A percentile compares a stretch with the other conserved stretches of the same genome.
phyloP scores from a whole-genome alignment of 805 yeast species.

The Torulaspora gathmanii region DNA sequence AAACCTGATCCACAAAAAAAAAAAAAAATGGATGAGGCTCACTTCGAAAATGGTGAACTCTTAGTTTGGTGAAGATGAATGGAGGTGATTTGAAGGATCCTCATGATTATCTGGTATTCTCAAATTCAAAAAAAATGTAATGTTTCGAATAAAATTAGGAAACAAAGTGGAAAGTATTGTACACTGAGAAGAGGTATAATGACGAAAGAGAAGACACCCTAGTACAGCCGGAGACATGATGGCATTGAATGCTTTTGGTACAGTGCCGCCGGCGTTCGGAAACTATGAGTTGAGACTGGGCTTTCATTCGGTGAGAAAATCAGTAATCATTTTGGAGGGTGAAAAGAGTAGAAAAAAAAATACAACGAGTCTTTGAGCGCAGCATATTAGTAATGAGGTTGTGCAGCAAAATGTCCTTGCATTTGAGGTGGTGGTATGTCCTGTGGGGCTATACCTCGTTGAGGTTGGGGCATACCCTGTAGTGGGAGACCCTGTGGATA shows the following conservation, averaged over 20 bases:
- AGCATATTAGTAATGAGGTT: slow-evolving; percentile 4
- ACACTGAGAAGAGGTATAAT: slow-evolving; percentile 1
- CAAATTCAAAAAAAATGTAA: not conserved
- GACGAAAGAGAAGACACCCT: not conserved
- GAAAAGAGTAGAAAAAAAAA: not conserved
- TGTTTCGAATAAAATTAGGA: not conserved
- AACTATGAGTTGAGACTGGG: not conserved
- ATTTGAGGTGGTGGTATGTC: slow-evolving; percentile 17
- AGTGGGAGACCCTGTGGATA: slow-evolving; percentile 25
- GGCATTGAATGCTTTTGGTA: not conserved
- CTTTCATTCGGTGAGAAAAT: not conserved
- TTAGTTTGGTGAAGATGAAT: slow-evolving; percentile 1
- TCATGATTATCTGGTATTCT: not conserved
- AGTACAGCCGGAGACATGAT: not conserved
- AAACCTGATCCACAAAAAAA: not conserved
- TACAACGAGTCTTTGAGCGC: not conserved
- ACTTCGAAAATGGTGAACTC: no score
- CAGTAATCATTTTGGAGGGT: not conserved
- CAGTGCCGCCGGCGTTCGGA: not conserved
- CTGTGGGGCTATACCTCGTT: slow-evolving; percentile 12
- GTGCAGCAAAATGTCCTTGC: slow-evolving; percentile 13
- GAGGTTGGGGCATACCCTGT: slow-evolving; percentile 17
- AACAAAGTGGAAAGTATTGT: not conserved
- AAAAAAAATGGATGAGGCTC: not conserved
- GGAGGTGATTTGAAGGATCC: not conserved